phyloP scores from a whole-genome alignment of 2,329 filamentous ascomycete species.

The Diaporthe eres region DNA sequence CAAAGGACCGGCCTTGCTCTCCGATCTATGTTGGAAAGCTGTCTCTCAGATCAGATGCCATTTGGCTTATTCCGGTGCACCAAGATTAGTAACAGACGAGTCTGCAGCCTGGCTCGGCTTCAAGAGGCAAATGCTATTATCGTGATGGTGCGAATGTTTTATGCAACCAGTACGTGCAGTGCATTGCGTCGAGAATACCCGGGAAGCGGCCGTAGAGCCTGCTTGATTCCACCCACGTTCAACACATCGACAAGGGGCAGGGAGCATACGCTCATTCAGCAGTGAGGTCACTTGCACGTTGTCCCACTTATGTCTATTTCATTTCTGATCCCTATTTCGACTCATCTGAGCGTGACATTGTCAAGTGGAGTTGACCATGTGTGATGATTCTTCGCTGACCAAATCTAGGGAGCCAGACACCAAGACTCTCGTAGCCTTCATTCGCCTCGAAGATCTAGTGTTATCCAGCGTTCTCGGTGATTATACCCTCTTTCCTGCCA shows the following conservation, averaged over 20 bases:
- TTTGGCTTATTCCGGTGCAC: neutral
- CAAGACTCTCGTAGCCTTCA: neutral
- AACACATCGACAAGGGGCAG: neutral
- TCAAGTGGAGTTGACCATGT: no score
- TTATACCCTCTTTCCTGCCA: neutral
- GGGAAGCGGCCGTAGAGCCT: neutral
- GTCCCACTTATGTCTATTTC: no score
- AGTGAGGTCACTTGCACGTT: no score
- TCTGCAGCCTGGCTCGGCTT: neutral
- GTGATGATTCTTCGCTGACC: no score
- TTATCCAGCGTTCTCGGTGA: neutral
- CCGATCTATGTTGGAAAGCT: neutral
- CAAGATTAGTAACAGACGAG: neutral
- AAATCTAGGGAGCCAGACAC: neutral
- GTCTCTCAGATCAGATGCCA: neutral
- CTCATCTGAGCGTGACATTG: no score
- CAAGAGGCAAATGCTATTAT: neutral
- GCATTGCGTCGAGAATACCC: neutral
- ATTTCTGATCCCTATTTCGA: no score
- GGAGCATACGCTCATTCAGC: neutral
- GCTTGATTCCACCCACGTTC: neutral
- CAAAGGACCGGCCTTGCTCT: neutral
- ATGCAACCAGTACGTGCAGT: neutral
- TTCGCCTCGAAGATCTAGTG: neutral
- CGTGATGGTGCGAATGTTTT: neutral